A percentile compares a stretch with the other conserved stretches of the same genome.
phyloP scores from a whole-genome alignment of 495 filamentous ascomycete genomes.

The Aspergillus coremiiformis region DNA sequence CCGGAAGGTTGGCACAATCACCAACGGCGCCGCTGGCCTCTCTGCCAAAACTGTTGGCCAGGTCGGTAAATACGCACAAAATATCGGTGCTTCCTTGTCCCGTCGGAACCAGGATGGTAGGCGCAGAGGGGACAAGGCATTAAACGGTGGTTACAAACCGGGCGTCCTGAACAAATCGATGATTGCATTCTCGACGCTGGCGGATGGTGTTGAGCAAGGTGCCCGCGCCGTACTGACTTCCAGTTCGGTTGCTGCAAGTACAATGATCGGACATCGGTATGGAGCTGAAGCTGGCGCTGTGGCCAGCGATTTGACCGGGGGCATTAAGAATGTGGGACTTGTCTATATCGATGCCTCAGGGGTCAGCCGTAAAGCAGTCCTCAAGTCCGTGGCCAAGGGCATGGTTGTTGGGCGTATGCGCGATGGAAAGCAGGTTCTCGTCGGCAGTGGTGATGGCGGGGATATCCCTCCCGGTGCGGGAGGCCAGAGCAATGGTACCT shows the following conservation, averaged over 20 bases:
- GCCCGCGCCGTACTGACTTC: conserved; percentile 67
- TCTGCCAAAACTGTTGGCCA: conserved; percentile 82
- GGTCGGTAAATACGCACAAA: conserved; percentile 75
- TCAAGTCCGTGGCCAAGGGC: conserved; percentile 94
- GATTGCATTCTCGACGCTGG: conserved; percentile 93
- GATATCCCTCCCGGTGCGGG: conserved; percentile 26
- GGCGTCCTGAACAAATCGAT: conserved; percentile 89
- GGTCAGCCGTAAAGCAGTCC: conserved; percentile 76
- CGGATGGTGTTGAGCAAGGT: conserved; percentile 84
- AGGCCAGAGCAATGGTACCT: conserved; percentile 11
- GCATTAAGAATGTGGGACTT: conserved; percentile 89
- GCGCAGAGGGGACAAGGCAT: conserved; percentile 49
- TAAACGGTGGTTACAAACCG: conserved; percentile 66
- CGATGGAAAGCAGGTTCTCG: conserved; percentile 76
- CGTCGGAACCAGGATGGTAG: conserved; percentile 52
- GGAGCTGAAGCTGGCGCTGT: conserved; percentile 75
- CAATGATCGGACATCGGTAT: conserved; percentile 76
- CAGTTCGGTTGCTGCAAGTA: conserved; percentile 66
- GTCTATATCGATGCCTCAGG: conserved; percentile 98
- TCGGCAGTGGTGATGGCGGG: conserved; percentile 75
- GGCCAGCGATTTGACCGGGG: conserved; percentile 64
- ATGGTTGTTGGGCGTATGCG: conserved; percentile 89
- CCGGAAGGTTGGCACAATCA: conserved; percentile 76
- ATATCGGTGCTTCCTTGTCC: conserved; percentile 68
- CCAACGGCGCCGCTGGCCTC: conserved; percentile 64